Conservation (phyloP, 768 basidiomycete genomes). For the Pleurotus salmoneostramineus region DNA sequence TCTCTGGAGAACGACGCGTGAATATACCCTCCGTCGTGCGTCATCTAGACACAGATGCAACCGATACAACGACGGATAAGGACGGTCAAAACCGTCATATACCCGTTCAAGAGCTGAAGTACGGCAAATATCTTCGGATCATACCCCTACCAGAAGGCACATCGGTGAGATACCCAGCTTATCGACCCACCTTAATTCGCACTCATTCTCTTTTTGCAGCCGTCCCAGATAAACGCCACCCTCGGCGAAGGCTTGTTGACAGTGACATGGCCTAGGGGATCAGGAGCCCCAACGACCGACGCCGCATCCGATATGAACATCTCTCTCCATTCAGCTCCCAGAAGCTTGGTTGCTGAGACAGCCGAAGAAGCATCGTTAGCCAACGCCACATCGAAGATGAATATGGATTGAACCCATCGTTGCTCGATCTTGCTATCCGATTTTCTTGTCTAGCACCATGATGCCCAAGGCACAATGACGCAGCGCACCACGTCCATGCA, state of each 20-base stretch:
- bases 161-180: constrained; percentile 7
- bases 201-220: not conserved
- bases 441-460: too few relatives aligned
- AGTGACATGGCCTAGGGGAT: constrained; percentile 12
- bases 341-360: not conserved
- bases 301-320: constrained; percentile 4
- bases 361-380: not conserved
- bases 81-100: not conserved
- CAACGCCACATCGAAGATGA: constrained; percentile 3
- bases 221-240: constrained; percentile 10
- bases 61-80: not conserved
- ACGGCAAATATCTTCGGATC: constrained; percentile 13
- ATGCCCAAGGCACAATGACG: too few relatives aligned
- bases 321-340: constrained; percentile 2
- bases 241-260: constrained; percentile 13
- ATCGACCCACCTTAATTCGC: not conserved
- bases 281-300: not conserved
- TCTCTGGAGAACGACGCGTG: constrained; percentile 12
- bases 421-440: too few relatives aligned
- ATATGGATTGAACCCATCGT: not conserved
- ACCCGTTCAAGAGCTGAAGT: constrained; percentile 12
- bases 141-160: constrained; percentile 10
- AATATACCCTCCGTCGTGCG: not conserved
- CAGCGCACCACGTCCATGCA: too few relatives aligned
- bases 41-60: not conserved